Percentiles rank a stretch among this genome's conserved stretches.
Evolutionary conservation across 2,329 filamentous ascomycete genomes (phyloP).

Genomic region (Bipolaris oryzae): DNA sequence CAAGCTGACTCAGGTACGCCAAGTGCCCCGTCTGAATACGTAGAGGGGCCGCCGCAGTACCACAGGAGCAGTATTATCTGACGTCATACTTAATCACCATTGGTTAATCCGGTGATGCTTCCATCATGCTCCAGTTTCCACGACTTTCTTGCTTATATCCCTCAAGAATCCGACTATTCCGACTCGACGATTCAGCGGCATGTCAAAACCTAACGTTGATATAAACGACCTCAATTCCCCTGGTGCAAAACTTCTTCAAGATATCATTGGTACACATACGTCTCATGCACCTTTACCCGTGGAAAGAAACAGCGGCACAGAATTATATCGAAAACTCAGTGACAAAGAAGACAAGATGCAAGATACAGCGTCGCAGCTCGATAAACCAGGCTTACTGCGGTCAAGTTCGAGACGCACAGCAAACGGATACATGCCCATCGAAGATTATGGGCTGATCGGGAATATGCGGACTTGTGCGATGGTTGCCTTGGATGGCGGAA

Average conservation of each 20-base stretch:
- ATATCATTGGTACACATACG: slow-evolving; percentile 18
- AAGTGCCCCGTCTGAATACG: not conserved
- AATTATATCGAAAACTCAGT: slow-evolving; percentile 15
- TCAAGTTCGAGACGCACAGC: slow-evolving; percentile 27
- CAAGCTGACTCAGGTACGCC: not conserved
- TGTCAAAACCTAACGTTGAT: slow-evolving; percentile 14
- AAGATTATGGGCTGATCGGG: slow-evolving; percentile 80
- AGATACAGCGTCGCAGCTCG: slow-evolving; percentile 16
- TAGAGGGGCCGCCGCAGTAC: not conserved
- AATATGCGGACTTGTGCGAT: slow-evolving; percentile 74
- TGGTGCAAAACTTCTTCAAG: slow-evolving; percentile 16
- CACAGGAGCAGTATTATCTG: not conserved
- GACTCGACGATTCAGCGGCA: slow-evolving; percentile 8
- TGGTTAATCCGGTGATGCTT: not conserved
- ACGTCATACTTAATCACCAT: slow-evolving; percentile 3
- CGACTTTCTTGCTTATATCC: slow-evolving; percentile 3
- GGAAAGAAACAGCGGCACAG: slow-evolving; percentile 16
- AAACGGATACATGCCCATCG: slow-evolving; percentile 48
- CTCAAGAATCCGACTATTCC: slow-evolving; percentile 14
- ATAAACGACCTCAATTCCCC: slow-evolving; percentile 4
- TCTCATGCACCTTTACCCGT: slow-evolving; percentile 10
- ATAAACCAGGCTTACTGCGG: slow-evolving; percentile 14
- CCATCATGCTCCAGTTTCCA: not conserved
- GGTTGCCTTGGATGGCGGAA: slow-evolving; percentile 50
- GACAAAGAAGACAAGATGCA: slow-evolving; percentile 20